Percentiles rank a stretch among this genome's conserved stretches.
Conservation (phyloP, 208 protist species). For the Wallacemonas sp. region DNA sequence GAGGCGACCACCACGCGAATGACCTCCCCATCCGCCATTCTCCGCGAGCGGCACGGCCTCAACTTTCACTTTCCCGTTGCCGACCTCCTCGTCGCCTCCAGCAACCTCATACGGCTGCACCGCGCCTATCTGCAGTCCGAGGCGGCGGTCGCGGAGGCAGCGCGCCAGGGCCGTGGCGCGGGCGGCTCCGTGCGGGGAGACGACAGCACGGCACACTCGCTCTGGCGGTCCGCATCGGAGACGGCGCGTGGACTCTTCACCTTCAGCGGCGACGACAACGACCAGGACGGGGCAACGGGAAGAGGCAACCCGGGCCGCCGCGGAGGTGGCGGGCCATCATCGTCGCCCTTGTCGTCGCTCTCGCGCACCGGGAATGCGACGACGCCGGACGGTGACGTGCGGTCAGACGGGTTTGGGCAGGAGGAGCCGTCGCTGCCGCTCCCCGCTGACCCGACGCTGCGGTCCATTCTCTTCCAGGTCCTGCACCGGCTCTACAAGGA, state of each 20-base stretch:
- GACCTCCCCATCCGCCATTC: background rate
- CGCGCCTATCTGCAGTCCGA: slow-evolving; percentile 6
- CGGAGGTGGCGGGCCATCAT: too few species aligned
- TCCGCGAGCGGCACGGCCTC: background rate
- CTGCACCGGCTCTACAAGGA: slow-evolving; percentile 20
- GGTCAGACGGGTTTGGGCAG: too few species aligned
- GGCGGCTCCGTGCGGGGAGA: background rate
- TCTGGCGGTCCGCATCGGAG: slow-evolving; percentile 12
- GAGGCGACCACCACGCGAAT: too few species aligned
- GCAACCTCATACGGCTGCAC: slow-evolving; percentile 10
- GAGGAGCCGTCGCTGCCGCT: background rate
- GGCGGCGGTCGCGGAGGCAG: background rate
- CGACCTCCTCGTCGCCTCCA: background rate
- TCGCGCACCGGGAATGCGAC: too few species aligned
- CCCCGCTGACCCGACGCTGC: slow-evolving; percentile 4
- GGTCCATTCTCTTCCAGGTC: slow-evolving; percentile 12
- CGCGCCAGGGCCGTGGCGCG: background rate
- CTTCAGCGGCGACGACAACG: background rate
- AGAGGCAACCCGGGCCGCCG: background rate
- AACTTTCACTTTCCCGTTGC: slow-evolving; percentile 7
- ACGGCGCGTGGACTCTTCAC: slow-evolving; percentile 9
- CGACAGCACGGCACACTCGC: background rate
- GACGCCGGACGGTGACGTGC: too few species aligned
- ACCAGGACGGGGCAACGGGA: background rate
- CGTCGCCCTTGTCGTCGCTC: too few species aligned